Percentiles rank a stretch among this genome's conserved stretches.
These are phyloP conservation scores for Cladosporium sp. DNA, from an alignment of 2,329 filamentous ascomycete species.

Conservation along the genomic window DNA sequence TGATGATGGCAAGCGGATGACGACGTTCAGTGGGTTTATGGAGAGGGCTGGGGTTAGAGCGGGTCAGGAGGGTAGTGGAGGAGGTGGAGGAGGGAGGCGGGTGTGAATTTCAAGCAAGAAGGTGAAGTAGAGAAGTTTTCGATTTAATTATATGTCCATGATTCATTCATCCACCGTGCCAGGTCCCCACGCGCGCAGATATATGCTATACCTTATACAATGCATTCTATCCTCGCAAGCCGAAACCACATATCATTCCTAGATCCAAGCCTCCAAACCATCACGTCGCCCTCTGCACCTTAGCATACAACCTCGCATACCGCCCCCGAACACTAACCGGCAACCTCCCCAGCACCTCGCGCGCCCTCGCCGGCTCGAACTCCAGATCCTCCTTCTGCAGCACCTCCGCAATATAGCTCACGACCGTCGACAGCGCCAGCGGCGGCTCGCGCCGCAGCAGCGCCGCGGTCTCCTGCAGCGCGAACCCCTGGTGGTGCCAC, in stretches of 20 bases:
- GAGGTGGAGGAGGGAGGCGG: too few species aligned
- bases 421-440: slow-evolving; percentile 50
- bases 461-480: slow-evolving; percentile 45
- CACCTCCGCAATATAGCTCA: slow-evolving; percentile 53
- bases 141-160: too few species aligned
- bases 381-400: slow-evolving; percentile 47
- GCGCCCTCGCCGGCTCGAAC: slow-evolving; percentile 34
- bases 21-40: slow-evolving; percentile 40
- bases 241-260: too few species aligned
- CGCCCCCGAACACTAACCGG: slow-evolving; percentile 16
- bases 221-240: too few species aligned
- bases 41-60: slow-evolving; percentile 32
- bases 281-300: background rate
- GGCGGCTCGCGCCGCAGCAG: slow-evolving; percentile 57
- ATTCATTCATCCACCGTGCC: too few species aligned
- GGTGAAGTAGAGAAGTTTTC: too few species aligned
- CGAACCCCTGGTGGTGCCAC: slow-evolving; percentile 54
- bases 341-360: slow-evolving; percentile 20
- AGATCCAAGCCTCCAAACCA: too few species aligned
- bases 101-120: too few species aligned
- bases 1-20: slow-evolving; percentile 14
- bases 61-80: background rate
- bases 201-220: too few species aligned
- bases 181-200: too few species aligned
- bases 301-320: slow-evolving; percentile 11